Evolutionary conservation across 257 asterid genomes (phyloP), one percentile per base, ranked within the genome.

Genomic region (Nyctanthes arbortristis): DNA sequence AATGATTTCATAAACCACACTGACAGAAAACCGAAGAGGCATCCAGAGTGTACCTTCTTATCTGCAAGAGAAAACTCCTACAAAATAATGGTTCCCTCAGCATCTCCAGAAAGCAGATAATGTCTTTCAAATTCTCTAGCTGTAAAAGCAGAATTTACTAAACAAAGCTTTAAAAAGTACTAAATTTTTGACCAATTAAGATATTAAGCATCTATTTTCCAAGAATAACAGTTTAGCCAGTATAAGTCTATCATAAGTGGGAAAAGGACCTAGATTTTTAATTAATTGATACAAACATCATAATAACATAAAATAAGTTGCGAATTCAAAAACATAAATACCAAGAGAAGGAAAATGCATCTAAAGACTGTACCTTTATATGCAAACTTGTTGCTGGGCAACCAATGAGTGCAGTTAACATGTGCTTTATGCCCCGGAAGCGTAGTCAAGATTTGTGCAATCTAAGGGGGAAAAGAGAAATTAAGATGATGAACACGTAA

Each of bases 361-460:
- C 14, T 24, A 59, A 80, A 74, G 65, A 78, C 9, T 16, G 57
- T 61, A 91, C 99, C 97, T 93, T 80, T 86, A 61, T 82, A 84
- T 9, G 91, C 87, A 80, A 84, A 93, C 83, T 93, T 93, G 82
- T 82, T 82, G 83, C 76, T 89, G 31, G 99, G 97, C 78, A 91
- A 80, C 99, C 97, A 93, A 39, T 87, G 90, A 10, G 97, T 91
- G 79, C 96, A 91, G 68, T 93, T 91, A 10, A 93, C 99, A 70
- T 68, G 73, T 39, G 97, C 95, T 65, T 83, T 89, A 75, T 93
- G 97, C 59, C 96, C 99, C 56, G 97, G 96, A 70, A 93, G 97
- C 40, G 99, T 93, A 34, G 88, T 84, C 83, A 89, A 66, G 67
- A 91, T 89, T 71, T 93, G 96, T 14, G 96, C 97, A 73, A 83